These are phyloP conservation scores for Linnemannia schmuckeri DNA, from an alignment of 192 early-diverging fungal species.

Conservation along the genomic window DNA sequence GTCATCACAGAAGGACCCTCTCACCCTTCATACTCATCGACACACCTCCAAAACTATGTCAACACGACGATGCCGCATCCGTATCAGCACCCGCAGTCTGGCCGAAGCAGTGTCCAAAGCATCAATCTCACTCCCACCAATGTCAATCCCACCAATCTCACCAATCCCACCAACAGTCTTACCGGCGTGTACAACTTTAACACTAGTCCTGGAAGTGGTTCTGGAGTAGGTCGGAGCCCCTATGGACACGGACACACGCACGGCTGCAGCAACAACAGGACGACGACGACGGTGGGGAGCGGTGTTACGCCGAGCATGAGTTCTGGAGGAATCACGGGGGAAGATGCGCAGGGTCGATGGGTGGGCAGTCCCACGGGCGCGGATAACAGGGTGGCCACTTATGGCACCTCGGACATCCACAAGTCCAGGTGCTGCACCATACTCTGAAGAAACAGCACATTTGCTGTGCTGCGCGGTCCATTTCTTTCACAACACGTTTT, in stretches of 20 bases:
- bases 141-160: no score
- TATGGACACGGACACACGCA: neutral
- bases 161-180: no score
- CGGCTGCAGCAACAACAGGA: neutral
- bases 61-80: constrained; percentile 2
- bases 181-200: no score
- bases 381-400: neutral
- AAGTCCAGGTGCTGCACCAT: constrained; percentile 42
- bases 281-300: neutral
- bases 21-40: constrained; percentile 38
- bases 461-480: no score
- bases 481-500: no score
- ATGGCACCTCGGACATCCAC: constrained; percentile 13
- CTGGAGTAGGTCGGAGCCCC: no score
- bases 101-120: no score
- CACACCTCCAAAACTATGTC: constrained; percentile 39
- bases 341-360: constrained; percentile 41
- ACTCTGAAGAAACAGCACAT: neutral
- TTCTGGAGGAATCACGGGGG: constrained; percentile 24
- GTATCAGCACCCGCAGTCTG: neutral
- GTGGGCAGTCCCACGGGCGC: neutral
- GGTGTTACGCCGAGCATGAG: neutral
- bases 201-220: no score
- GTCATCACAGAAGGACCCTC: neutral
- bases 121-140: no score